These are phyloP conservation scores for Auriscalpium orientale DNA, from an alignment of 768 basidiomycete species.

Conservation along the genomic window DNA sequence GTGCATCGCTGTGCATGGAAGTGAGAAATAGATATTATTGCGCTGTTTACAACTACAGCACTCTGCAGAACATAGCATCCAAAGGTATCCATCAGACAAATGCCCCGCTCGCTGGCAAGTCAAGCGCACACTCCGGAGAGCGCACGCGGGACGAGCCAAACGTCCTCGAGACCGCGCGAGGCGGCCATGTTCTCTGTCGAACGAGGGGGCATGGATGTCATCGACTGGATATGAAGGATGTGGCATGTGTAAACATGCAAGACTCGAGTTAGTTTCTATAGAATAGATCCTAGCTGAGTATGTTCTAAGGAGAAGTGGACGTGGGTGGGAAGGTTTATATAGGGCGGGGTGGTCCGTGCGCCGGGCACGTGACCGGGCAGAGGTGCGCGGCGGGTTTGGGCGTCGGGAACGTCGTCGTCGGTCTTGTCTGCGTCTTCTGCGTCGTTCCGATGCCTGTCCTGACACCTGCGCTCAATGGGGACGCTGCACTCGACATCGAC, in stretches of 20 bases:
- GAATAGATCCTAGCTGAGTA: conserved; percentile 78
- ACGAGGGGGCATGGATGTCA: conserved; percentile 60
- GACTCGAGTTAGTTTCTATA: conserved; percentile 75
- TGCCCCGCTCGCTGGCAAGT: neutral
- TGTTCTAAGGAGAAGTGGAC: conserved; percentile 45
- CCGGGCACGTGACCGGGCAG: neutral
- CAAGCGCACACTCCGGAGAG: neutral
- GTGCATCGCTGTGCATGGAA: too few species aligned
- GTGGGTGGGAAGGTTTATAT: neutral
- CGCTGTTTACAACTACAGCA: too few species aligned
- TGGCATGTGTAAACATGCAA: conserved; percentile 74
- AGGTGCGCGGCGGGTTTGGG: neutral
- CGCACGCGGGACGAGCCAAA: conserved; percentile 33
- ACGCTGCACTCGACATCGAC: neutral
- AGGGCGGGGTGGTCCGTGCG: neutral
- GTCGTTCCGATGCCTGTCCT: neutral
- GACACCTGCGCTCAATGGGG: neutral
- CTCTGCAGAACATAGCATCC: too few species aligned
- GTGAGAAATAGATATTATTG: too few species aligned
- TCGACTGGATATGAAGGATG: conserved; percentile 66
- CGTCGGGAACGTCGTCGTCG: neutral
- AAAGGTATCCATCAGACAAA: neutral
- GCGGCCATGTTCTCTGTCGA: conserved; percentile 55
- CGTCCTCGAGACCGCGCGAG: conserved; percentile 47
- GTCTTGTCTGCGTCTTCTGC: neutral